Percentiles rank a stretch among this genome's conserved stretches.
phyloP scores from a whole-genome alignment of 257 asterid species.

The Jaltomata sinuosa region DNA sequence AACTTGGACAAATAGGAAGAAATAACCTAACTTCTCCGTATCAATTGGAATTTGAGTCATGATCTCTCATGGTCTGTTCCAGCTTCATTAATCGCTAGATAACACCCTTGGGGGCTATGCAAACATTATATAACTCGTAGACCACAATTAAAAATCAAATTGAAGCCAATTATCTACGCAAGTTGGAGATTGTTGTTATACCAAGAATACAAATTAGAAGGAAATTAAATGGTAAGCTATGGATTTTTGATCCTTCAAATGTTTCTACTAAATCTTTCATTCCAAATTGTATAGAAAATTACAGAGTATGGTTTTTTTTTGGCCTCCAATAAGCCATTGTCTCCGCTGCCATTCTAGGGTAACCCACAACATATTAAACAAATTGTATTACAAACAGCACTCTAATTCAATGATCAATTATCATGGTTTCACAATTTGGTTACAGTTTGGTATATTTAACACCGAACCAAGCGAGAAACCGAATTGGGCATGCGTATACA shows the following conservation, averaged over 20 bases:
- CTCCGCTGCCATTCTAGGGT: neutral
- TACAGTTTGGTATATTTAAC: neutral
- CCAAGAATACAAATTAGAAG: neutral
- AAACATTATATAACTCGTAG: neutral
- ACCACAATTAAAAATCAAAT: neutral
- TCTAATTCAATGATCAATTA: neutral
- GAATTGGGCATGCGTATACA: neutral
- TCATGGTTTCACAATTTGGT: neutral
- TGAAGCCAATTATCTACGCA: neutral
- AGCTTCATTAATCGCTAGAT: neutral
- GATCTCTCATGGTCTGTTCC: neutral
- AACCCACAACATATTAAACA: no score
- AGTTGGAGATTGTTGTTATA: neutral
- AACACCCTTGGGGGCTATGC: neutral
- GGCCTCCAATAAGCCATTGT: neutral
- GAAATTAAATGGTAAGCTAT: neutral
- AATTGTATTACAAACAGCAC: no score
- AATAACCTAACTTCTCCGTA: no score
- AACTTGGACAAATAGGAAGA: neutral
- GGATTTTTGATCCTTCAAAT: neutral
- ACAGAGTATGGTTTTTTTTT: neutral
- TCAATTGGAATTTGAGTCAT: neutral
- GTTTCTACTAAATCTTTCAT: neutral
- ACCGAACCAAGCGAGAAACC: neutral
- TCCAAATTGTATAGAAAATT: neutral